A percentile compares a stretch with the other conserved stretches of the same genome.
These are phyloP conservation scores for Thelonectria rubi DNA, from an alignment of 2,329 filamentous ascomycete species.

Conservation along the genomic window DNA sequence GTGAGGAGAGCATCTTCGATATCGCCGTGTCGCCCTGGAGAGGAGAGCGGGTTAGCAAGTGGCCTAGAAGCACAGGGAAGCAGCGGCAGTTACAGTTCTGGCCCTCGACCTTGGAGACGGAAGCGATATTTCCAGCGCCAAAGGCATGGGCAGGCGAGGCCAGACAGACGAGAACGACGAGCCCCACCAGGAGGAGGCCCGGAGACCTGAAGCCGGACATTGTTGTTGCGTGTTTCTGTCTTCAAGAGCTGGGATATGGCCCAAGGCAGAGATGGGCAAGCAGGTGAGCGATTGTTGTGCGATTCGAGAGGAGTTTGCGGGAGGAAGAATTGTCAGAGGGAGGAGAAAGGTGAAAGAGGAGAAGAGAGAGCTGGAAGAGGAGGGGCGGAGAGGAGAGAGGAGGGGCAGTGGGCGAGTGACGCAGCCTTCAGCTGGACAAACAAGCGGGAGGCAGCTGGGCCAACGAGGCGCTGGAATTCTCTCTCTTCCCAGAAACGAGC, in stretches of 20 bases:
- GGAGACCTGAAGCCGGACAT: slow-evolving; percentile 62
- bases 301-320: slow-evolving; percentile 6
- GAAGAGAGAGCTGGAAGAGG: slow-evolving; percentile 20
- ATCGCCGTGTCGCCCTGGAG: slow-evolving; percentile 81
- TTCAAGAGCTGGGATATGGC: slow-evolving; percentile 32
- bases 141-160: slow-evolving; percentile 78
- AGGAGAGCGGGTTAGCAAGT: slow-evolving; percentile 16
- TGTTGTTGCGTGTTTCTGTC: slow-evolving; percentile 31
- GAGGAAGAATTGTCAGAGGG: slow-evolving; percentile 7
- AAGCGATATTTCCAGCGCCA: slow-evolving; percentile 88
- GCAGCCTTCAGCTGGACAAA: slow-evolving; percentile 40
- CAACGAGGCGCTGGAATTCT: slow-evolving; percentile 13
- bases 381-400: slow-evolving; percentile 16
- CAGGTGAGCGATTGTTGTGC: slow-evolving; percentile 17
- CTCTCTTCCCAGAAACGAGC: slow-evolving; percentile 9
- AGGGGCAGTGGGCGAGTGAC: slow-evolving; percentile 42
- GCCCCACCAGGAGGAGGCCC: slow-evolving; percentile 62
- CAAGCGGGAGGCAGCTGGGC: slow-evolving; percentile 12
- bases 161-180: slow-evolving; percentile 71
- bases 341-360: slow-evolving; percentile 25
- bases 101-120: slow-evolving; percentile 81
- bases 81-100: slow-evolving; percentile 71
- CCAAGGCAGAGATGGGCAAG: slow-evolving; percentile 23
- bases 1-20: slow-evolving; percentile 90
- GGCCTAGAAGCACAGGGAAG: not conserved